A percentile compares a stretch with the other conserved stretches of the same genome.
Evolutionary conservation across 2,329 filamentous ascomycete species (phyloP).

Genomic region (Alternaria dauci): DNA sequence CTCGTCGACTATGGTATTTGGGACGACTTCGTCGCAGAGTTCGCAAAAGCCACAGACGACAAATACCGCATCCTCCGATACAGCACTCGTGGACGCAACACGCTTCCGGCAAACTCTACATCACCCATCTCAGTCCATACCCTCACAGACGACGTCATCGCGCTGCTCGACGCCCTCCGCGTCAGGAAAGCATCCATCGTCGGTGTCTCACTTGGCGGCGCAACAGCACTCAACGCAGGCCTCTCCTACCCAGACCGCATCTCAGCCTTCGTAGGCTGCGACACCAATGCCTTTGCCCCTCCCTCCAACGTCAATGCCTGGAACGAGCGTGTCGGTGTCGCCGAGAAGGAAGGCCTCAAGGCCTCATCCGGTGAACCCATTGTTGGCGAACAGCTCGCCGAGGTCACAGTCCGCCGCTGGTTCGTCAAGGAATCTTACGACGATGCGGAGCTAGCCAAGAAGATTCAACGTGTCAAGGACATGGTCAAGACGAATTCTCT

Average conservation of each 20-base stretch:
- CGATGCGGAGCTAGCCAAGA: slow-evolving; percentile 56
- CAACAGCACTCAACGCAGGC: slow-evolving; percentile 76
- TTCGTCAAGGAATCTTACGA: slow-evolving; percentile 70
- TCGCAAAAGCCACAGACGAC: slow-evolving; percentile 63
- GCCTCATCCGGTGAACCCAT: slow-evolving; percentile 59
- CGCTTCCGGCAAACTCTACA: slow-evolving; percentile 52
- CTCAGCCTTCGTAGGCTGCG: slow-evolving; percentile 72
- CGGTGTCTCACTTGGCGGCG: slow-evolving; percentile 83
- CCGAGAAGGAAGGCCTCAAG: slow-evolving; percentile 62
- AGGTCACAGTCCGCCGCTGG: slow-evolving; percentile 77
- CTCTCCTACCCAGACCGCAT: slow-evolving; percentile 70
- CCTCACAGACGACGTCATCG: slow-evolving; percentile 72
- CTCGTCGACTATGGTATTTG: slow-evolving; percentile 82
- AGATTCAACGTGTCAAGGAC: slow-evolving; percentile 67
- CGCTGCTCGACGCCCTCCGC: slow-evolving; percentile 73
- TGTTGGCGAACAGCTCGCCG: slow-evolving; percentile 70
- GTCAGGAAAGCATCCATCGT: slow-evolving; percentile 72
- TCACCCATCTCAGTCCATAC: slow-evolving; percentile 65
- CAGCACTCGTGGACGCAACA: slow-evolving; percentile 74
- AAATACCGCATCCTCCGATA: slow-evolving; percentile 80
- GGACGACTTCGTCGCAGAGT: slow-evolving; percentile 73
- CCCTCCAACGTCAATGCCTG: slow-evolving; percentile 79
- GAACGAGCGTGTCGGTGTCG: slow-evolving; percentile 76
- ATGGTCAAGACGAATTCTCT: slow-evolving; percentile 76
- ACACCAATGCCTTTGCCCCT: slow-evolving; percentile 78